Conservation (phyloP, 441 rosid genomes). For the Gossypium gossypioides region DNA sequence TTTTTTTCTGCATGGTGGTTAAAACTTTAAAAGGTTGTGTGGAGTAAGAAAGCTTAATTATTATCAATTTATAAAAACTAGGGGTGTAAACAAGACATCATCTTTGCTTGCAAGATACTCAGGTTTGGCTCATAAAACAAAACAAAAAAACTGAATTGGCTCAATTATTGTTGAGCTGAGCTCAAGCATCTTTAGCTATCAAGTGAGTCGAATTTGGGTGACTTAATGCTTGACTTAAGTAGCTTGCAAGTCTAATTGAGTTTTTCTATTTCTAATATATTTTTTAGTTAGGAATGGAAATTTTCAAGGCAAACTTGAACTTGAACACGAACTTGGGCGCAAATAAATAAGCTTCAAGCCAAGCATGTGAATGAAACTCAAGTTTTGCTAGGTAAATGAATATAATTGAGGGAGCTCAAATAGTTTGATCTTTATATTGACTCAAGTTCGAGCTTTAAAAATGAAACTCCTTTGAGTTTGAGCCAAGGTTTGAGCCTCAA, state of each 20-base stretch:
- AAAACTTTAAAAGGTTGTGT: neutral
- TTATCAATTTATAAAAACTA: neutral
- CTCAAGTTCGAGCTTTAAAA: no score
- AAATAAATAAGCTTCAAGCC: neutral
- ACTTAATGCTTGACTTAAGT: neutral
- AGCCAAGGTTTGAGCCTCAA: no score
- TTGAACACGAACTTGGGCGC: no score
- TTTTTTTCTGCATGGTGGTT: slow-evolving; percentile 8
- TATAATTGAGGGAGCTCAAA: neutral
- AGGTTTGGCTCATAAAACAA: neutral
- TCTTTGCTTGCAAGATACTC: neutral
- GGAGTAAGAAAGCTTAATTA: neutral
- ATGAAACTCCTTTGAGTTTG: no score
- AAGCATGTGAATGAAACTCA: neutral
- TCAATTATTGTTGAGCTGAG: neutral
- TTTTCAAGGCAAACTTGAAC: no score
- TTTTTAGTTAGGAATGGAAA: neutral
- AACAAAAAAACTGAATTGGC: neutral
- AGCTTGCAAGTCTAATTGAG: neutral
- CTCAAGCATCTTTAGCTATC: neutral
- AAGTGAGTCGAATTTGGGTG: neutral
- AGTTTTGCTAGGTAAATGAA: neutral
- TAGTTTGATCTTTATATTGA: neutral
- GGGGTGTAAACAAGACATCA: neutral
- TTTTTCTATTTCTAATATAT: neutral